These are phyloP conservation scores for Acer campestre DNA, from an alignment of 345 rosid species.

Conservation along the genomic window DNA sequence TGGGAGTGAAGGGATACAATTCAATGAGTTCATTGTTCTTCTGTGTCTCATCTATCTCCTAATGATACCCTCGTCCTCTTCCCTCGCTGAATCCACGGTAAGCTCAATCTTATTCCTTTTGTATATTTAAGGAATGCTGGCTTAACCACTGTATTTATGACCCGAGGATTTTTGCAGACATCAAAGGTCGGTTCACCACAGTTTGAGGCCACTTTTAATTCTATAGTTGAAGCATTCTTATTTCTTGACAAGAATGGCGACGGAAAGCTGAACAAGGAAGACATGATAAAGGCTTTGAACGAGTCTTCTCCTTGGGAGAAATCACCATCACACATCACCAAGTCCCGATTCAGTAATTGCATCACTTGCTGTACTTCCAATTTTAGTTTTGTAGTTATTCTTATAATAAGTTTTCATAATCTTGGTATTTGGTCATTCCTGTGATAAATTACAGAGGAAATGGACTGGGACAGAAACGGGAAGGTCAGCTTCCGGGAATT, in stretches of 20 bases:
- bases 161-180: conserved; percentile 40
- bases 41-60: conserved; percentile 77
- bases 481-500: conserved; percentile 81
- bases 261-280: conserved; percentile 75
- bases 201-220: conserved; percentile 70
- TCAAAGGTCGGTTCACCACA: conserved; percentile 43
- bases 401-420: neutral
- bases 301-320: conserved; percentile 67
- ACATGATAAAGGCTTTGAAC: conserved; percentile 63
- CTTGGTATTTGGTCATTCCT: conserved; percentile 22
- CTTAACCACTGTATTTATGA: conserved; percentile 15
- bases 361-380: conserved; percentile 12
- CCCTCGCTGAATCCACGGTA: conserved; percentile 27
- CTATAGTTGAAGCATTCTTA: conserved; percentile 73
- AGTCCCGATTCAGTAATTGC: conserved; percentile 64
- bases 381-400: neutral
- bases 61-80: conserved; percentile 48
- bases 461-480: conserved; percentile 88
- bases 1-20: conserved; percentile 74
- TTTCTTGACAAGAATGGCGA: conserved; percentile 81
- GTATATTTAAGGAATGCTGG: neutral
- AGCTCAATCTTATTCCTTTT: conserved; percentile 16
- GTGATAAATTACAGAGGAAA: conserved; percentile 66
- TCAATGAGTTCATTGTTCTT: conserved; percentile 83
- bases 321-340: conserved; percentile 69